These are phyloP conservation scores for Xylariaceae sp. DNA, from an alignment of 2,329 filamentous ascomycete genomes.

Conservation along the genomic window DNA sequence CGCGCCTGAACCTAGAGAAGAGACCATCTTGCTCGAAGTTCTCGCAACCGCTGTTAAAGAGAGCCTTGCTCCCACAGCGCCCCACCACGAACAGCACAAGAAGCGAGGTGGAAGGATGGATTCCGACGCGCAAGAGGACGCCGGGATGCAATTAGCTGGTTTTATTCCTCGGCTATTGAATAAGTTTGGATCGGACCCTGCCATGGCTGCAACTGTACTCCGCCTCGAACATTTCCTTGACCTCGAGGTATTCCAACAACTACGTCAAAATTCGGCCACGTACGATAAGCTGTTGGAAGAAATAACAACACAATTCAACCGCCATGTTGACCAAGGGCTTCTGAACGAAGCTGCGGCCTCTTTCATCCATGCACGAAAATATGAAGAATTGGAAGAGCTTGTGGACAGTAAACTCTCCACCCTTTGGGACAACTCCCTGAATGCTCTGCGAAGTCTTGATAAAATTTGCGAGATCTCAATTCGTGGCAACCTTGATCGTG, in stretches of 20 bases:
- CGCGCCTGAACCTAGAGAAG: conserved; percentile 71
- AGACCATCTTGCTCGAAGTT: conserved; percentile 81
- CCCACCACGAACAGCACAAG: conserved; percentile 58
- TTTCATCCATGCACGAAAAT: conserved; percentile 78
- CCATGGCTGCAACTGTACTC: conserved; percentile 80
- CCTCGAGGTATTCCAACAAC: conserved; percentile 79
- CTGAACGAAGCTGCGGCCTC: conserved; percentile 79
- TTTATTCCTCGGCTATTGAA: conserved; percentile 82
- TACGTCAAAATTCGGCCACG: conserved; percentile 78
- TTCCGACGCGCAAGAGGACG: conserved; percentile 69
- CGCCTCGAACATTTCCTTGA: conserved; percentile 83
- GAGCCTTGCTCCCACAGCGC: conserved; percentile 61
- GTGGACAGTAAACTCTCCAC: conserved; percentile 74
- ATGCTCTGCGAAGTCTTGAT: conserved; percentile 67
- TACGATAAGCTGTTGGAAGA: conserved; percentile 83
- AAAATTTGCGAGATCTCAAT: conserved; percentile 67
- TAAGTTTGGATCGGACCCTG: conserved; percentile 87
- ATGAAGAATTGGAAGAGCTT: conserved; percentile 83
- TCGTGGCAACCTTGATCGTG: conserved; percentile 63
- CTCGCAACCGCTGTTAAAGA: conserved; percentile 78
- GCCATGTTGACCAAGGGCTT: conserved; percentile 84
- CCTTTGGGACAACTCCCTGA: conserved; percentile 81
- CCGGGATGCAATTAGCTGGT: conserved; percentile 70
- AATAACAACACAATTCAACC: conserved; percentile 87
- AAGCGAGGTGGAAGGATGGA: conserved; percentile 58